Evolutionary conservation across 345 rosid species (phyloP).

Genomic region (Capsella bursapastoris): DNA sequence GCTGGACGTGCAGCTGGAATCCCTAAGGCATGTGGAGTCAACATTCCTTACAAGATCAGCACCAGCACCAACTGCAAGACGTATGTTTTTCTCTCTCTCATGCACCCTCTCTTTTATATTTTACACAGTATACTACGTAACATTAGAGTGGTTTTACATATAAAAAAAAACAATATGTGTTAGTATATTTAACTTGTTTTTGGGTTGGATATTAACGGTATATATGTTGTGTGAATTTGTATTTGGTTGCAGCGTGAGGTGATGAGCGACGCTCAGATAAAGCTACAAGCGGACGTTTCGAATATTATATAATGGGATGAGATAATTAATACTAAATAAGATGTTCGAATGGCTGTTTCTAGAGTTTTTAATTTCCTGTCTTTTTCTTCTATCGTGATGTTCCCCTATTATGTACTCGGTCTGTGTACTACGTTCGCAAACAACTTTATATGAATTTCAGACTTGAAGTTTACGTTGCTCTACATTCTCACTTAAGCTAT

Average conservation of each 20-base stretch:
- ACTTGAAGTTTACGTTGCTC: too few relatives aligned
- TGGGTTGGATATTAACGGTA: not conserved
- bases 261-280: conserved; percentile 21
- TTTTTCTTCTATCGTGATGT: not conserved
- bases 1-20: conserved; percentile 30
- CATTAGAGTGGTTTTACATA: too few relatives aligned
- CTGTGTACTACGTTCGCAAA: not conserved
- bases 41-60: conserved; percentile 42
- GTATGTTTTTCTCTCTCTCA: conserved; percentile 27
- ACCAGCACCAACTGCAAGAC: conserved; percentile 44
- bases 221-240: conserved; percentile 4
- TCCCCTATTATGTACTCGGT: conserved; percentile 5
- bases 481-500: too few relatives aligned
- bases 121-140: too few relatives aligned
- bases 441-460: too few relatives aligned
- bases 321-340: conserved; percentile 23
- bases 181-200: not conserved
- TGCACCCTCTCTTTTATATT: not conserved
- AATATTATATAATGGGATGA: conserved; percentile 11
- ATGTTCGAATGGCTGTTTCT: conserved; percentile 27
- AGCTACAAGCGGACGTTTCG: conserved; percentile 30
- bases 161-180: too few relatives aligned
- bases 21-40: conserved; percentile 32
- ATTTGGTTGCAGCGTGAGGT: conserved; percentile 38
- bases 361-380: conserved; percentile 14